phyloP scores from a whole-genome alignment of 768 basidiomycete species.

The Termitomyces sp. region DNA sequence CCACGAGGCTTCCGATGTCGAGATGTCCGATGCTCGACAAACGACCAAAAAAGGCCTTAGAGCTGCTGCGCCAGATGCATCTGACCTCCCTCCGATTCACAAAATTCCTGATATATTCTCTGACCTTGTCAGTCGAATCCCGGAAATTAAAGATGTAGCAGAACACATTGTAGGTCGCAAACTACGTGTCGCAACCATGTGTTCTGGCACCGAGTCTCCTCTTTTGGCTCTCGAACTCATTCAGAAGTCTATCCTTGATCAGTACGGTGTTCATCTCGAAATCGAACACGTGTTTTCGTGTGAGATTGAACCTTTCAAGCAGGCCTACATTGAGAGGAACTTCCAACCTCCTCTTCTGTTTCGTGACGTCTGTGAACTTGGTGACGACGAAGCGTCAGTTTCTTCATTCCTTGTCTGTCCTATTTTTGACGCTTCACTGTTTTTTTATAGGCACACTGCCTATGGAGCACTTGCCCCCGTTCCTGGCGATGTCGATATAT shows the following conservation, averaged over 20 bases:
- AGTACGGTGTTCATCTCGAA: conserved; percentile 56
- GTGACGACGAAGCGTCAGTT: conserved; percentile 67
- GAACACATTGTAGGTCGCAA: conserved; percentile 71
- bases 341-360: conserved; percentile 90
- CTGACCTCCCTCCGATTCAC: conserved; percentile 71
- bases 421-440: conserved; percentile 6
- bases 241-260: conserved; percentile 65
- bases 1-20: conserved; percentile 26
- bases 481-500: conserved; percentile 85
- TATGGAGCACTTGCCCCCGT: conserved; percentile 84
- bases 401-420: not conserved
- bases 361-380: conserved; percentile 90
- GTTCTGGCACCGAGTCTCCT: conserved; percentile 93
- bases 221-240: conserved; percentile 86
- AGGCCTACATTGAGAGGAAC: conserved; percentile 95
- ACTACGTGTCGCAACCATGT: conserved; percentile 94
- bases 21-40: conserved; percentile 24
- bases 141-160: conserved; percentile 60
- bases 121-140: conserved; percentile 62
- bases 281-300: conserved; percentile 94
- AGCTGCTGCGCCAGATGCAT: conserved; percentile 47
- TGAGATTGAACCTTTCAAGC: conserved; percentile 96
- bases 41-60: conserved; percentile 29
- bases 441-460: conserved; percentile 74
- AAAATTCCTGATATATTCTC: conserved; percentile 67